Conservation (phyloP, 2,329 filamentous ascomycete genomes). For the Fusarium xyrophilum region DNA sequence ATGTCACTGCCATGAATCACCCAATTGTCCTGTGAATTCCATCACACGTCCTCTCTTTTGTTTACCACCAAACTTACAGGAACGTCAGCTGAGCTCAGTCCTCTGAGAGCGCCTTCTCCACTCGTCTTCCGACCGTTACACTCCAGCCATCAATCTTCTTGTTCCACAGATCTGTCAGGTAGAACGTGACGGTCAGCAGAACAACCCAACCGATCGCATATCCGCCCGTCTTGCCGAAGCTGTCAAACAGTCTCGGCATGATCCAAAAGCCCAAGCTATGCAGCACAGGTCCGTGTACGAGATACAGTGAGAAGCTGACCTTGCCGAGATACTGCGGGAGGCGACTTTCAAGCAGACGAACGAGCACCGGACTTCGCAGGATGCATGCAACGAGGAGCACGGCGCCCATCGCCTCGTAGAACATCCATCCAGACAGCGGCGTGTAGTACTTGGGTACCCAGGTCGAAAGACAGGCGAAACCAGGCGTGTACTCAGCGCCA, state of each 20-base stretch:
- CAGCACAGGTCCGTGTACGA: constrained; percentile 62
- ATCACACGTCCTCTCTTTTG: not conserved
- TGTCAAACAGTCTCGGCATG: constrained; percentile 51
- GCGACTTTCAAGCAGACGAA: constrained; percentile 42
- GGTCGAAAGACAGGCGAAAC: constrained; percentile 45
- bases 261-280: constrained; percentile 67
- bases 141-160: constrained; percentile 49
- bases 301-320: constrained; percentile 53
- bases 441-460: constrained; percentile 49
- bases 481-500: constrained; percentile 49
- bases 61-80: not conserved
- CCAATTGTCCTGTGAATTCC: not conserved
- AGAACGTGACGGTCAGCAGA: constrained; percentile 45
- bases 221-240: constrained; percentile 42
- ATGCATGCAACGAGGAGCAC: constrained; percentile 48
- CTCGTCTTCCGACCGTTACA: constrained; percentile 46
- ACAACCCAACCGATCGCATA: constrained; percentile 45
- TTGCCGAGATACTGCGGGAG: constrained; percentile 49
- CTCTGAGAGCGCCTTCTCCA: constrained; percentile 41
- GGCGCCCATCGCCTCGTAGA: constrained; percentile 50
- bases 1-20: not conserved
- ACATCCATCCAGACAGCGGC: constrained; percentile 49
- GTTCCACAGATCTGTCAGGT: constrained; percentile 47
- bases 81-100: not conserved
- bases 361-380: constrained; percentile 44